These are phyloP conservation scores for Lonicera japonica DNA, from an alignment of 129 eudicot species.

Conservation along the genomic window DNA sequence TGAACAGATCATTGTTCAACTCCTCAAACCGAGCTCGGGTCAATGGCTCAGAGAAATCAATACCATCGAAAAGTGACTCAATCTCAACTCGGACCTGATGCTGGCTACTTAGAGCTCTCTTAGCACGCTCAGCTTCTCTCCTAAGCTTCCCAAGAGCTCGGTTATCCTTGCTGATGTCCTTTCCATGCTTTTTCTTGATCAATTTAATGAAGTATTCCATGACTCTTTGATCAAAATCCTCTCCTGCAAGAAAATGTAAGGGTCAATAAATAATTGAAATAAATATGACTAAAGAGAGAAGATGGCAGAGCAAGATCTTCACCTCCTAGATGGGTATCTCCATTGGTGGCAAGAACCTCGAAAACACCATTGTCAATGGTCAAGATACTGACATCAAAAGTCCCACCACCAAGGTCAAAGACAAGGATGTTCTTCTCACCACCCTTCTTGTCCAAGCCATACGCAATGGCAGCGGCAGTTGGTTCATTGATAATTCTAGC, in stretches of 20 bases:
- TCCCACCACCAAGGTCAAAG: constrained; percentile 66
- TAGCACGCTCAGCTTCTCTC: constrained; percentile 72
- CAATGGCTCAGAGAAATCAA: constrained; percentile 72
- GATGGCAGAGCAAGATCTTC: neutral
- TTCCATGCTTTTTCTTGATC: constrained; percentile 76
- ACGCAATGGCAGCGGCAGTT: constrained; percentile 62
- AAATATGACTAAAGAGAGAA: neutral
- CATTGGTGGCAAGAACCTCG: constrained; percentile 60
- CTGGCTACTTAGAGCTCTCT: constrained; percentile 73
- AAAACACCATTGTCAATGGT: constrained; percentile 55
- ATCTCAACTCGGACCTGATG: constrained; percentile 76
- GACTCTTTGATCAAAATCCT: constrained; percentile 74
- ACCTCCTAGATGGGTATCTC: constrained; percentile 75
- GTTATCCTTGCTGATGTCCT: constrained; percentile 84
- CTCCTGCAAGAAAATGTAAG: constrained; percentile 32
- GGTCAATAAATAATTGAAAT: neutral
- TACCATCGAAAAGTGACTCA: constrained; percentile 66
- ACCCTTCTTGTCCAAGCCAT: constrained; percentile 51
- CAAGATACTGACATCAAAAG: constrained; percentile 62
- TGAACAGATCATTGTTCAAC: constrained; percentile 62
- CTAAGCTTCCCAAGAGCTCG: constrained; percentile 74
- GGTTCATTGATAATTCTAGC: constrained; percentile 55
- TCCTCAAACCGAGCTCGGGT: constrained; percentile 73
- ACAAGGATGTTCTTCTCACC: constrained; percentile 59
- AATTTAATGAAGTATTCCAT: constrained; percentile 74